Evolutionary conservation across 768 basidiomycete species (phyloP), one percentile per base, ranked within the genome.

Genomic region (Leccinum sublutescens): DNA sequence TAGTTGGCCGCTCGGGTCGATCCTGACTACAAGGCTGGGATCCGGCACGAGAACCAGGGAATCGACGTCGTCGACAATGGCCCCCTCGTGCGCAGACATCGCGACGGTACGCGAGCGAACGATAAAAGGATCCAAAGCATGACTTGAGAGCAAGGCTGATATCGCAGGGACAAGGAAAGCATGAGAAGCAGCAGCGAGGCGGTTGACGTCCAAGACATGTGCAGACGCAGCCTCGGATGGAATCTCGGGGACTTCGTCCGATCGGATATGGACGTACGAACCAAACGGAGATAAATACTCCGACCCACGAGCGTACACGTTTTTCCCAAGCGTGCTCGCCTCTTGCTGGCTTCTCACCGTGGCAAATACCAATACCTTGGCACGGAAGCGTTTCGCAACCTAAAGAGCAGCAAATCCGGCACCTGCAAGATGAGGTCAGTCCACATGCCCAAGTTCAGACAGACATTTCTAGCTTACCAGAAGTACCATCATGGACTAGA

Each of bases 401-500:
- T 70, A 71, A n/a, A 71, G 25, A 19, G 71, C 71, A 29, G 65
- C 64, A 2, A 47, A 68, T 8, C 71, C 71, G 43, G 57, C 62
- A 50, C 56, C 71, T 71, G 21, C 23, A 29, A 52, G 33, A 17
- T 2, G 19, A 27, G 34, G 17, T 61, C 19, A 64, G 60, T 15
- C 34, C 21, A 38, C 1, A 11, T n/a, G 31, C 21, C 10, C 11
- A 9, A 19, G 3, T 33, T 27, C 38, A 7, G 19, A 14, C 2
- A 14, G 2, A 17, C 5, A n/a, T 3, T 5, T 38, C 3, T 17
- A 10, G n/a, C 36, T n/a, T 56, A 71, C 70, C 63, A 54, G 71
- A 71, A 33, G 60, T 31, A 14, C 64, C 71, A 50, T 71, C 67
- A 21, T 72, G 71, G 19, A 72, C 55, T 5, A 72, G 64, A 23